Conservation (phyloP, 2,329 filamentous ascomycete genomes). For the Aspergillus aculeatinus region DNA sequence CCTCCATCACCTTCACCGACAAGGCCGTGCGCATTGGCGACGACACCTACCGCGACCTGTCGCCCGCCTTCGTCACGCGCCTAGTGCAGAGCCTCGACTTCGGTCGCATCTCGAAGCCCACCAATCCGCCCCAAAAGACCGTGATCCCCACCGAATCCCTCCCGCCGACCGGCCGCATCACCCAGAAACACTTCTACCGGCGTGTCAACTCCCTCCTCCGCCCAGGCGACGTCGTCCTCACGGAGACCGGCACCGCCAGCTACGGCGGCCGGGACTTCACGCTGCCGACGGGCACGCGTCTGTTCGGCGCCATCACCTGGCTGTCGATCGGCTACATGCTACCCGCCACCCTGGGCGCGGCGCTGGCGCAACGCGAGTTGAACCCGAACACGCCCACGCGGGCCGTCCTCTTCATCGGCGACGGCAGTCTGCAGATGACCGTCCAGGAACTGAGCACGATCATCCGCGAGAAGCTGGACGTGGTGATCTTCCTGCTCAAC, state of each 20-base stretch:
- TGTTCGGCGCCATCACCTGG: slow-evolving; percentile 58
- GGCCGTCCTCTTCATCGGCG: slow-evolving; percentile 60
- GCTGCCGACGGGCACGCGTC: slow-evolving; percentile 50
- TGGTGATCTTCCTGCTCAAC: slow-evolving; percentile 55
- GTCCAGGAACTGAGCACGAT: slow-evolving; percentile 66
- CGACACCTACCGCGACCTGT: slow-evolving; percentile 73
- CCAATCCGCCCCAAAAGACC: slow-evolving; percentile 30
- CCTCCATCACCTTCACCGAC: slow-evolving; percentile 79
- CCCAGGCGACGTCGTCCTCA: slow-evolving; percentile 56
- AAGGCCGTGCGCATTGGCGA: slow-evolving; percentile 71
- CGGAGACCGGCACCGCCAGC: slow-evolving; percentile 59
- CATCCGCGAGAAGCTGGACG: slow-evolving; percentile 54
- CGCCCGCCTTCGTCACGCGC: slow-evolving; percentile 73
- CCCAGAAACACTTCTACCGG: slow-evolving; percentile 54
- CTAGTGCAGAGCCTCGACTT: slow-evolving; percentile 62
- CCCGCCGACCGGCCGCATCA: slow-evolving; percentile 43
- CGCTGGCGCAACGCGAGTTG: slow-evolving; percentile 48
- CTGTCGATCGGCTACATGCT: slow-evolving; percentile 63
- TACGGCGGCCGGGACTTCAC: slow-evolving; percentile 55
- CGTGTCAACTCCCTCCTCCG: slow-evolving; percentile 49
- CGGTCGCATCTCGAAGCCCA: slow-evolving; percentile 43
- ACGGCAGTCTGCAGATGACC: slow-evolving; percentile 66
- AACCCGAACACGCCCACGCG: slow-evolving; percentile 32
- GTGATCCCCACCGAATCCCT: slow-evolving; percentile 38
- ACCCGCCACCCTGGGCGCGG: slow-evolving; percentile 56